Conservation (phyloP, 495 filamentous ascomycete species). For the Staphylotrichum longicolle region DNA sequence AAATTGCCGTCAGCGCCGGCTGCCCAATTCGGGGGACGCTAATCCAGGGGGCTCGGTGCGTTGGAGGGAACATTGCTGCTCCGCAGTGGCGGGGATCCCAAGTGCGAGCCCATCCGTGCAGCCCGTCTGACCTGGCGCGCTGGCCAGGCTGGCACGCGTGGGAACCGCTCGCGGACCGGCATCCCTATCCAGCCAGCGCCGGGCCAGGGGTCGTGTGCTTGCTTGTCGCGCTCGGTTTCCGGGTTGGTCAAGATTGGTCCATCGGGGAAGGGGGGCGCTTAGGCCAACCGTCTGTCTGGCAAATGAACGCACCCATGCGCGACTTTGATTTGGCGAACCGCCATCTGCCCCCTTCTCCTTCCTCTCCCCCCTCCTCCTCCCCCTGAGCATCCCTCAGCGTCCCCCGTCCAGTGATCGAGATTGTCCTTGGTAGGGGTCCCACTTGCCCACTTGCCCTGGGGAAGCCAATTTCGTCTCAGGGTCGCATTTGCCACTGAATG, state of each 20-base stretch:
- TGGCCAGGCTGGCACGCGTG: too few species aligned
- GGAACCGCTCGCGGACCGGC: constrained; percentile 7
- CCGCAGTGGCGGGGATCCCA: constrained; percentile 25
- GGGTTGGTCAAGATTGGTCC: constrained; percentile 3
- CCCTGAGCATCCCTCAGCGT: too few species aligned
- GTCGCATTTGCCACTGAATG: constrained; percentile 13
- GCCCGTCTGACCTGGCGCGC: neutral
- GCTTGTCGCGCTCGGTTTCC: constrained; percentile 2
- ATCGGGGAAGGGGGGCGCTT: constrained; percentile 7
- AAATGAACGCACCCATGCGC: constrained; percentile 4
- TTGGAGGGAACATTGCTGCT: constrained; percentile 15
- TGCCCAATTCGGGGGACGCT: constrained; percentile 29
- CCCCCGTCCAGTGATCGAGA: neutral
- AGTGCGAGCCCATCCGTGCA: constrained; percentile 1
- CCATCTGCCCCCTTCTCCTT: too few species aligned
- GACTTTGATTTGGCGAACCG: constrained; percentile 6
- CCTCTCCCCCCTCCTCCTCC: too few species aligned
- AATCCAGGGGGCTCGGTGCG: constrained; percentile 36
- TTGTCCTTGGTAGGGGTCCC: neutral
- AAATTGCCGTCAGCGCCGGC: constrained; percentile 35
- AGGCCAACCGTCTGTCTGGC: constrained; percentile 1
- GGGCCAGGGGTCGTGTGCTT: constrained; percentile 2
- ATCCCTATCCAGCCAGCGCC: constrained; percentile 18
- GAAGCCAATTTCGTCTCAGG: neutral
- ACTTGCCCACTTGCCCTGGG: neutral